A percentile compares a stretch with the other conserved stretches of the same genome.
Evolutionary conservation across 495 filamentous ascomycete species (phyloP).

Genomic region (Penicillium crystallinum): DNA sequence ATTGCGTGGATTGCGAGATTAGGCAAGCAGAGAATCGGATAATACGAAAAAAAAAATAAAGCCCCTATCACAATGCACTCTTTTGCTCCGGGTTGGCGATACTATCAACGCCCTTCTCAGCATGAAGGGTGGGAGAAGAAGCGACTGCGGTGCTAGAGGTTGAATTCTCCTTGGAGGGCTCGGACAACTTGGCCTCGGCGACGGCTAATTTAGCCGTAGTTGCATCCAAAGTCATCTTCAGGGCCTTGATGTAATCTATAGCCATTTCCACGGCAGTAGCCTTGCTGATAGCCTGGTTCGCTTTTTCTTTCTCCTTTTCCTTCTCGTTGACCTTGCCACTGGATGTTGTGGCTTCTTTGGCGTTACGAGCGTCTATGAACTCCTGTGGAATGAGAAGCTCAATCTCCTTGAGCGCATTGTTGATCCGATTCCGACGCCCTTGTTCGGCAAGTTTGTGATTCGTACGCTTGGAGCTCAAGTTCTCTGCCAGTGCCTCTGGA

Average conservation of each 20-base stretch:
- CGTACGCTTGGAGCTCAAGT: slow-evolving; percentile 91
- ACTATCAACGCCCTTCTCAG: not conserved
- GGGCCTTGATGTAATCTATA: slow-evolving; percentile 86
- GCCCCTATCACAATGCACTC: not conserved
- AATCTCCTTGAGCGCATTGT: slow-evolving; percentile 88
- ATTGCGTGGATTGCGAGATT: not conserved
- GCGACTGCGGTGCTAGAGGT: not conserved
- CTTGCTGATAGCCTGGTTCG: slow-evolving; percentile 70
- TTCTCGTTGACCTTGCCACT: slow-evolving; percentile 35
- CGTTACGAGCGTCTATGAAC: slow-evolving; percentile 32
- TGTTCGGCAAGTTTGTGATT: slow-evolving; percentile 98
- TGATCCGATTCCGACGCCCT: slow-evolving; percentile 90
- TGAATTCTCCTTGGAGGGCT: not conserved
- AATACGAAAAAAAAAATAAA: not conserved
- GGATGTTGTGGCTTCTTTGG: slow-evolving; percentile 27
- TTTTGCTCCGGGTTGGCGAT: not conserved
- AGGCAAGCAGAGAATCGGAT: not conserved
- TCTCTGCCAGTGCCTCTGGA: slow-evolving; percentile 83
- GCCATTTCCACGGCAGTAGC: slow-evolving; percentile 94
- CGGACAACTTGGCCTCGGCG: slow-evolving; percentile 46
- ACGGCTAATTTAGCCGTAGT: slow-evolving; percentile 59
- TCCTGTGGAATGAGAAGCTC: slow-evolving; percentile 68
- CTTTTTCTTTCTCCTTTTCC: slow-evolving; percentile 40
- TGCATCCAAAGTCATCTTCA: slow-evolving; percentile 68
- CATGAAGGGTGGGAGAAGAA: not conserved